phyloP scores from a whole-genome alignment of 2,329 filamentous ascomycete genomes.

The Elsinoe australis region DNA sequence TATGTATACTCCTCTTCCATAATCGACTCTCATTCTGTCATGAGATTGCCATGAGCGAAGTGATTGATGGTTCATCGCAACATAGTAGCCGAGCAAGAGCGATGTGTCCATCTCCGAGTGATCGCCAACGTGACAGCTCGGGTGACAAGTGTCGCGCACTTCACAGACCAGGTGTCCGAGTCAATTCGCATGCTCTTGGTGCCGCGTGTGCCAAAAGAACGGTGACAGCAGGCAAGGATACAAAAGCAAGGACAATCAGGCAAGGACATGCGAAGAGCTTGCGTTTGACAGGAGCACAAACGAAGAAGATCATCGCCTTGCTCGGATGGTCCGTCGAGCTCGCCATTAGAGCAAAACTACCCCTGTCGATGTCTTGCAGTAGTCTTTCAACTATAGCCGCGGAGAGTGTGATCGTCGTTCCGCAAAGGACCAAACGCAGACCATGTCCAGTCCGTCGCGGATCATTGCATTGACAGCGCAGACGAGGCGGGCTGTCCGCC shows the following conservation, averaged over 20 bases:
- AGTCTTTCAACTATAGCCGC: slow-evolving; percentile 7
- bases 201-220: too few relatives aligned
- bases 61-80: too few relatives aligned
- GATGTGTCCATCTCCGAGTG: too few relatives aligned
- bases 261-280: not conserved
- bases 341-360: too few relatives aligned
- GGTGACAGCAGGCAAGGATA: not conserved
- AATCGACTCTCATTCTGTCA: too few relatives aligned
- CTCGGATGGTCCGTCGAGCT: not conserved
- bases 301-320: not conserved
- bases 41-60: too few relatives aligned
- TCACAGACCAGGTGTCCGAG: too few relatives aligned
- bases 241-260: not conserved
- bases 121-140: too few relatives aligned
- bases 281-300: slow-evolving; percentile 12
- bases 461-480: not conserved
- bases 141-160: too few relatives aligned
- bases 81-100: too few relatives aligned
- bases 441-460: slow-evolving; percentile 6
- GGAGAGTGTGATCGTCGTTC: slow-evolving; percentile 1
- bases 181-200: too few relatives aligned
- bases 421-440: not conserved
- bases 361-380: slow-evolving; percentile 13
- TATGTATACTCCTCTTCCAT: too few relatives aligned
- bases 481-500: not conserved